A percentile compares a stretch with the other conserved stretches of the same genome.
Evolutionary conservation across 805 yeast species (phyloP).

Genomic region (Metschnikowia continentalis): DNA sequence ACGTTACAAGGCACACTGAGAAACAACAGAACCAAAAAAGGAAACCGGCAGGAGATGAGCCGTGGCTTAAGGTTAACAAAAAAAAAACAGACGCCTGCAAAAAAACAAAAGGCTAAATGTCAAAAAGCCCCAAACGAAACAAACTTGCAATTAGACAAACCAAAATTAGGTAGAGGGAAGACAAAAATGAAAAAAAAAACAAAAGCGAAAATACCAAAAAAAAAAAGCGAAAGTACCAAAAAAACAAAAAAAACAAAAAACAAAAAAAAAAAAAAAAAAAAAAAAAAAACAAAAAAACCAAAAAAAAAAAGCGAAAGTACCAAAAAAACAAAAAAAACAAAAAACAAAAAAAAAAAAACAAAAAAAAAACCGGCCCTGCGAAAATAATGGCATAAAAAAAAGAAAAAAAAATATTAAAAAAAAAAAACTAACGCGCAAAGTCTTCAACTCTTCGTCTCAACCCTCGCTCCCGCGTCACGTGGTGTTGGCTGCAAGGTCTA

Average conservation of each 20-base stretch:
- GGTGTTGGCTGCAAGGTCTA: background rate
- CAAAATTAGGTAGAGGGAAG: too few relatives aligned
- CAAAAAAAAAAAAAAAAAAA: too few relatives aligned
- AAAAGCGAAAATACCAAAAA: conserved; percentile 1
- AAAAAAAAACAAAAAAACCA: conserved; percentile 1
- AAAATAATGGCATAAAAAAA: conserved; percentile 3
- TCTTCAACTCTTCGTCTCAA: background rate
- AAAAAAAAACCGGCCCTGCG: background rate
- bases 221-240: too few relatives aligned
- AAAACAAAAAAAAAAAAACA: conserved; percentile 3
- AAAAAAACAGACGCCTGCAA: too few relatives aligned
- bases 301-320: conserved; percentile 3
- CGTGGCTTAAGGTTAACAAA: too few relatives aligned
- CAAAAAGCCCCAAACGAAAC: too few relatives aligned
- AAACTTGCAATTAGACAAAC: too few relatives aligned
- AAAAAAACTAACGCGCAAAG: conserved; percentile 3
- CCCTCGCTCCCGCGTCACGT: background rate
- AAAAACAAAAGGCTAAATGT: too few relatives aligned
- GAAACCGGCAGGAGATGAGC: too few relatives aligned
- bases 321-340: conserved; percentile 2
- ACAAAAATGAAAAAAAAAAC: background rate
- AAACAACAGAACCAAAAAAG: too few relatives aligned
- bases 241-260: background rate
- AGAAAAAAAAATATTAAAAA: background rate
- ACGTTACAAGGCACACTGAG: too few relatives aligned